Evolutionary conservation across 768 basidiomycete species (phyloP), one percentile per base, ranked within the genome.

Genomic region (Xerocomus potaroensis): DNA sequence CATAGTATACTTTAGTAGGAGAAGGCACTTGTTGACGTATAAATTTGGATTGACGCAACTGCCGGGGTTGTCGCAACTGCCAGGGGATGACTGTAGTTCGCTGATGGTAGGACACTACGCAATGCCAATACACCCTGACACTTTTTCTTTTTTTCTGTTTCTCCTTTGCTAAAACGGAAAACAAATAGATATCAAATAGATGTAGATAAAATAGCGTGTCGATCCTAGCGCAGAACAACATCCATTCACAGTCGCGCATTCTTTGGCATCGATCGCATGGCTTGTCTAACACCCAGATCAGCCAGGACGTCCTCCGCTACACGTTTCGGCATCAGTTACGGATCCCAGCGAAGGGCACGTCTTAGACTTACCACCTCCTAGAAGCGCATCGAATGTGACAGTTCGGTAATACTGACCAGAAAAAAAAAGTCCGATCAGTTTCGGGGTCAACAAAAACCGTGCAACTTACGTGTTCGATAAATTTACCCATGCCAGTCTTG

Each of bases 281-380:
- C 87, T 62, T 90, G 87, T 39, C 89, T 76, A 8, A 90, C 87
- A 39, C 90, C 89, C 23, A 92, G 72, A 59, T 91, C 87, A 3
- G 78, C 77, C 44, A 90, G 66, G 9, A 88, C 85, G 50, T 85
- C 84, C 63, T 88, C 84, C 50, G 87, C 85, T 77, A 45, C 35
- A 15, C 12, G 10, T 27, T 3, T 7, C 21, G 24, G n/a, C 19
- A 51, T 55, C n/a, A 54, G 44, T 40, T 9, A 33, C 11, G 4
- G 14, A 11, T 8, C 23, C 18, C 0, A 24, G 47, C 3, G 9
- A 2, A 37, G 18, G 18, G 4, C n/a, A 29, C 4, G 2, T 18
- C 5, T 30, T 3, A 5, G 4, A 50, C 68, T 64, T 42, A 75
- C 76, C 76, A 56, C 86, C 85, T 40, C 87, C 87, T 8, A 88